These are phyloP conservation scores for Torulaspora quercuum DNA, from an alignment of 805 yeast species.

Conservation along the genomic window DNA sequence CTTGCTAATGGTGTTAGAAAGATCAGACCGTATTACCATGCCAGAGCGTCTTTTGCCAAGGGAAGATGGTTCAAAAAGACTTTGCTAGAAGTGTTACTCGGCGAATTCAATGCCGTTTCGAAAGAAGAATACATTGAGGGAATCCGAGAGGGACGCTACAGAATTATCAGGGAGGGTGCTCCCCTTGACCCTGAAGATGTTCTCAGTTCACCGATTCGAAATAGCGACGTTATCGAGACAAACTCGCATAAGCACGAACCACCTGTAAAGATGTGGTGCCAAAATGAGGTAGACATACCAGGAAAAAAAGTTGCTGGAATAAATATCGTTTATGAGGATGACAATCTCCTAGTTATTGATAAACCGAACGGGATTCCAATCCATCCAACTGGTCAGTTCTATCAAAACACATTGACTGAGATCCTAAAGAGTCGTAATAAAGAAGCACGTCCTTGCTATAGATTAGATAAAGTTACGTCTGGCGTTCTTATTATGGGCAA, in stretches of 20 bases:
- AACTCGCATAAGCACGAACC: slow-evolving; percentile 83
- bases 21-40: slow-evolving; percentile 42
- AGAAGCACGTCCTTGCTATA: slow-evolving; percentile 72
- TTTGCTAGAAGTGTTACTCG: slow-evolving; percentile 38
- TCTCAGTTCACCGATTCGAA: slow-evolving; percentile 17
- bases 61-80: slow-evolving; percentile 45
- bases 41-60: slow-evolving; percentile 39
- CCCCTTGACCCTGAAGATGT: slow-evolving; percentile 19
- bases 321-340: slow-evolving; percentile 66
- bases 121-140: slow-evolving; percentile 22
- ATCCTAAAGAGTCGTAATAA: slow-evolving; percentile 60
- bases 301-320: slow-evolving; percentile 41
- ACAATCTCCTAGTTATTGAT: slow-evolving; percentile 73
- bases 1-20: slow-evolving; percentile 38
- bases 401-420: slow-evolving; percentile 70
- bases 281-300: slow-evolving; percentile 13
- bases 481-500: slow-evolving; percentile 68
- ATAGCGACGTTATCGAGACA: slow-evolving; percentile 30
- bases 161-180: slow-evolving; percentile 21
- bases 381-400: slow-evolving; percentile 86
- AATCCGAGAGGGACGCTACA: slow-evolving; percentile 22
- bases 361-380: slow-evolving; percentile 94
- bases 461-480: slow-evolving; percentile 86
- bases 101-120: slow-evolving; percentile 38
- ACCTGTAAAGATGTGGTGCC: slow-evolving; percentile 51